Evolutionary conservation across 257 asterid species (phyloP).

Genomic region (Solanum megistacrolobum): DNA sequence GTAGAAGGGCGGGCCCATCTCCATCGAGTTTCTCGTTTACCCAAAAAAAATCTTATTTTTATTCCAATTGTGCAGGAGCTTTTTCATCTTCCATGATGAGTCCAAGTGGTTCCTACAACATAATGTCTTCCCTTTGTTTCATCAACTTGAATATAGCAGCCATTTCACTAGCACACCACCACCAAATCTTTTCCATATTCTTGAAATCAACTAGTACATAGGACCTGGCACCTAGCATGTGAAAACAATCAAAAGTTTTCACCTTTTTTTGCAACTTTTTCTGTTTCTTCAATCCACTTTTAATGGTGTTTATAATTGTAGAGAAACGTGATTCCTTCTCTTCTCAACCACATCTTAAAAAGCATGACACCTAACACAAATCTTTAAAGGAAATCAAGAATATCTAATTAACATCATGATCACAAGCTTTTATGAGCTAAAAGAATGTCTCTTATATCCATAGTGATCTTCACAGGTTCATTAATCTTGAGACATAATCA

Average conservation of each 20-base stretch:
- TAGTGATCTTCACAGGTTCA: conserved; percentile 12
- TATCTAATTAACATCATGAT: conserved; percentile 13
- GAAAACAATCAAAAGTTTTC: not conserved
- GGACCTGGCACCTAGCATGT: conserved; percentile 1
- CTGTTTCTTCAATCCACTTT: not conserved
- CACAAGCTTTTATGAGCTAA: conserved; percentile 18
- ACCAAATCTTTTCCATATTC: not conserved
- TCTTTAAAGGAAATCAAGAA: conserved; percentile 25
- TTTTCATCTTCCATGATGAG: not conserved
- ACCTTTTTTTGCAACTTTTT: not conserved
- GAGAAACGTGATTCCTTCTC: not conserved
- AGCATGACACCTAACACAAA: conserved; percentile 43
- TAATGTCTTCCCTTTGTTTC: not conserved
- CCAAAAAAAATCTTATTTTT: not conserved
- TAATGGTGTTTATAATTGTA: not conserved
- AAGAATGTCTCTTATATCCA: conserved; percentile 13
- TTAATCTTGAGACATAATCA: conserved; percentile 46
- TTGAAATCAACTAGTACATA: not conserved
- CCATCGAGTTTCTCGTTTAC: not conserved
- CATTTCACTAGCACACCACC: not conserved
- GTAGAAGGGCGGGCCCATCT: not conserved
- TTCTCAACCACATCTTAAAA: conserved; percentile 27
- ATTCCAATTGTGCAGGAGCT: not conserved
- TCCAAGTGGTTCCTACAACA: not conserved
- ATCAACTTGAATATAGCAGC: not conserved